Evolutionary conservation across 2,329 filamentous ascomycete species (phyloP).

Genomic region (Aspergillus fumigatiaffinis): DNA sequence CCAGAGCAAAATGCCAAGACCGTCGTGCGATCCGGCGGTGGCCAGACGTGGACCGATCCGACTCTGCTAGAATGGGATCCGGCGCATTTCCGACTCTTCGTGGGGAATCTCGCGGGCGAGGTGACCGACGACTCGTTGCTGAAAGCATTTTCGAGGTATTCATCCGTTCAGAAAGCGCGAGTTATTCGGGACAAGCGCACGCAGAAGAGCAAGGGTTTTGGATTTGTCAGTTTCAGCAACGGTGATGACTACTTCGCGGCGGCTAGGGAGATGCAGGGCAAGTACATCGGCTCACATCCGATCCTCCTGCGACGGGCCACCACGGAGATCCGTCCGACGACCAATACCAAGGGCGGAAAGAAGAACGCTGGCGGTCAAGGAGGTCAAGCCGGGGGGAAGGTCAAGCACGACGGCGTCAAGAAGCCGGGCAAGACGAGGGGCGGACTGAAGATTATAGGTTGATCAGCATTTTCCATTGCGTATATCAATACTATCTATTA

Average conservation of each 20-base stretch:
- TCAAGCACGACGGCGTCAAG: constrained; percentile 43
- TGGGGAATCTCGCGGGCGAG: constrained; percentile 94
- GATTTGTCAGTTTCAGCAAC: constrained; percentile 93
- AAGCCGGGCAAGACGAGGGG: constrained; percentile 45
- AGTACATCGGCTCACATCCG: constrained; percentile 97
- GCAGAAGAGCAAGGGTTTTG: constrained; percentile 92
- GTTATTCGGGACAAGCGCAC: constrained; percentile 95
- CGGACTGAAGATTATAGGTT: constrained; percentile 43
- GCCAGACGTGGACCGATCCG: constrained; percentile 87
- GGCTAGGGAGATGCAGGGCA: constrained; percentile 96
- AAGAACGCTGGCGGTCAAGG: constrained; percentile 35
- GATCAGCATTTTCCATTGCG: constrained; percentile 7
- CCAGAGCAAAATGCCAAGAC: constrained; percentile 64
- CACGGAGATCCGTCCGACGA: constrained; percentile 80
- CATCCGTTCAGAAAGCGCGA: constrained; percentile 83
- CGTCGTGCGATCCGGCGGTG: constrained; percentile 81
- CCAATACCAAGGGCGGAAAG: constrained; percentile 63
- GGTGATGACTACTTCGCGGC: constrained; percentile 96
- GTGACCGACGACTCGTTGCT: constrained; percentile 93
- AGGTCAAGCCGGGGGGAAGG: constrained; percentile 38
- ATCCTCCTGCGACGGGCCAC: constrained; percentile 82
- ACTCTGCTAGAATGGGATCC: constrained; percentile 94
- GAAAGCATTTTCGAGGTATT: constrained; percentile 88
- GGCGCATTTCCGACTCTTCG: constrained; percentile 87
- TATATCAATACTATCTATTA: background rate